Conservation (phyloP, 805 yeast species). For the Ascoidea asiatica region DNA sequence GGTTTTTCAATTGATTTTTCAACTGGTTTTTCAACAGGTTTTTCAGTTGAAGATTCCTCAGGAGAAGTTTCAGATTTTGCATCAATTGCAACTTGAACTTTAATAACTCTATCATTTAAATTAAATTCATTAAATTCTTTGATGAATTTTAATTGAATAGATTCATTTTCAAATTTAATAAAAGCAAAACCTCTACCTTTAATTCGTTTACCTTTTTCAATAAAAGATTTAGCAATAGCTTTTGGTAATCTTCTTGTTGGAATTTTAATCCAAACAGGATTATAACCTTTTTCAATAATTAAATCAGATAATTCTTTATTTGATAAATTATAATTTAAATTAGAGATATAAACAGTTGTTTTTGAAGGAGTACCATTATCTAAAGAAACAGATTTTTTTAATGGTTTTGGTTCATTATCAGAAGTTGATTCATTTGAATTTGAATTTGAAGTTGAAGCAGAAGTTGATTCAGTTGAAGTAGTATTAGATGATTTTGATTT, state of each 20-base stretch:
- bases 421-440: slow-evolving; percentile 2
- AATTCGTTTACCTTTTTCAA: slow-evolving; percentile 30
- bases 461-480: slow-evolving; percentile 3
- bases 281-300: slow-evolving; percentile 28
- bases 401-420: slow-evolving; percentile 15
- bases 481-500: slow-evolving; percentile 7
- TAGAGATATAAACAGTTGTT: slow-evolving; percentile 49
- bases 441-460: slow-evolving; percentile 6
- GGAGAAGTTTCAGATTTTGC: slow-evolving; percentile 19
- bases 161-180: slow-evolving; percentile 43
- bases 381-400: slow-evolving; percentile 14
- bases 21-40: slow-evolving; percentile 19
- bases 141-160: slow-evolving; percentile 48
- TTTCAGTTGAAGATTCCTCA: slow-evolving; percentile 4
- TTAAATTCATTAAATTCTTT: slow-evolving; percentile 53
- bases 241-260: slow-evolving; percentile 38
- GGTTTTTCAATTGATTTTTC: slow-evolving; percentile 9
- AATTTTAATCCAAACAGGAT: slow-evolving; percentile 45
- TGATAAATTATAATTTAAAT: slow-evolving; percentile 38
- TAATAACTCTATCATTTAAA: slow-evolving; percentile 50
- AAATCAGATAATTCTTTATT: slow-evolving; percentile 30
- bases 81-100: slow-evolving; percentile 65
- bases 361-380: slow-evolving; percentile 40
- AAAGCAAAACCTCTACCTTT: slow-evolving; percentile 52
- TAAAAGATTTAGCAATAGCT: slow-evolving; percentile 27